A percentile compares a stretch with the other conserved stretches of the same genome.
These are phyloP conservation scores for Fusarium sp. DNA, from an alignment of 2,329 filamentous ascomycete genomes.

Conservation along the genomic window DNA sequence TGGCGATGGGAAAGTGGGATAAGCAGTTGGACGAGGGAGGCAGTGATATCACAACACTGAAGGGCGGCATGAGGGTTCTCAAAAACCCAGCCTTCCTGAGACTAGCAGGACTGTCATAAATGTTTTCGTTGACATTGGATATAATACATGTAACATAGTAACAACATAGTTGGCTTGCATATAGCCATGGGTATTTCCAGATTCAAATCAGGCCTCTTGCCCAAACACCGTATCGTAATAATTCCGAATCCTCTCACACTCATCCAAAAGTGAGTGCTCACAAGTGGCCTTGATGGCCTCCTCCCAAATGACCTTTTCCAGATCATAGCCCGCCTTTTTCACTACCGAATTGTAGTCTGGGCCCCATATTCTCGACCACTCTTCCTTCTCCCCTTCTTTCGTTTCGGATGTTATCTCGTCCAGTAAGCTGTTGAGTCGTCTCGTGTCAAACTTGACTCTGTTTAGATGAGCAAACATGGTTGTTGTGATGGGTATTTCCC, in stretches of 20 bases:
- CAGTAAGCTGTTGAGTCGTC: constrained; percentile 15
- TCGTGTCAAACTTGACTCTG: constrained; percentile 39
- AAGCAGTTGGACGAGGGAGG: not conserved
- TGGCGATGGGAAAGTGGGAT: constrained; percentile 34
- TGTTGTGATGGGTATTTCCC: constrained; percentile 6
- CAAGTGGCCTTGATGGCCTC: constrained; percentile 40
- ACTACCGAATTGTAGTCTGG: constrained; percentile 22
- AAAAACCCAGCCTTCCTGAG: constrained; percentile 27
- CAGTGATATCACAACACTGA: constrained; percentile 13
- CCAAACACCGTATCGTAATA: constrained; percentile 38
- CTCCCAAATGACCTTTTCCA: constrained; percentile 41
- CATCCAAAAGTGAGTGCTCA: constrained; percentile 22
- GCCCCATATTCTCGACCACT: constrained; percentile 33
- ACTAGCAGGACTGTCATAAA: not conserved
- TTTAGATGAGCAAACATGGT: constrained; percentile 42
- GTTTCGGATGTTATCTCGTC: constrained; percentile 16
- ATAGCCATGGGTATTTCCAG: not conserved
- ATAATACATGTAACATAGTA: not conserved
- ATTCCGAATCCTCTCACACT: constrained; percentile 38
- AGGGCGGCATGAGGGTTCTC: constrained; percentile 25
- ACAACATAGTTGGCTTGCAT: not conserved
- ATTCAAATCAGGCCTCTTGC: not conserved
- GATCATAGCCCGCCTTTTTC: constrained; percentile 33
- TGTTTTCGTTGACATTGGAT: not conserved
- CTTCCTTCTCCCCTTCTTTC: constrained; percentile 3